Evolutionary conservation across 257 asterid genomes (phyloP).

Genomic region (Capsicum chinense): DNA sequence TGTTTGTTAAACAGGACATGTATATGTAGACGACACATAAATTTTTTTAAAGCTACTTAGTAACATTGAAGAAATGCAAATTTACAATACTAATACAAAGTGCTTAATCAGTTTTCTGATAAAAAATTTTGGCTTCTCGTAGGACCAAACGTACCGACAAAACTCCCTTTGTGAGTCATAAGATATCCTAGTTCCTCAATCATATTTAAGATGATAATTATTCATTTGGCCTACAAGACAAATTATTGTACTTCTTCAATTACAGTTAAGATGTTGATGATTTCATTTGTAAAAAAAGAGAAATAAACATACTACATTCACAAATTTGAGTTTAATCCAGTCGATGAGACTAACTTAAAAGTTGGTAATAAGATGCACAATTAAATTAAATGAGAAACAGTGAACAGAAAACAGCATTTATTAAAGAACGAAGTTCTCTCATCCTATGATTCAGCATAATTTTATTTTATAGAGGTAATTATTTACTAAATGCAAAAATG

Average conservation of each 20-base stretch:
- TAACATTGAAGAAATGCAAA: constrained; percentile 10
- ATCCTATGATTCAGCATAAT: constrained; percentile 12
- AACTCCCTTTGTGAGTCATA: neutral
- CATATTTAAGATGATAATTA: constrained; percentile 1
- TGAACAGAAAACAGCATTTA: neutral
- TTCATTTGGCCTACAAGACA: neutral
- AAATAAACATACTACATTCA: neutral
- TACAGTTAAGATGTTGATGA: neutral
- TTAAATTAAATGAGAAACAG: neutral
- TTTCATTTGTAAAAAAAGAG: neutral
- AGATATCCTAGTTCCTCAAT: constrained; percentile 21
- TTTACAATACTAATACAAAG: constrained; percentile 9
- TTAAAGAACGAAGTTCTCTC: neutral
- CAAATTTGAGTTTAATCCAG: neutral
- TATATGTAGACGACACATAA: neutral
- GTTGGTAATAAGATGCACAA: neutral
- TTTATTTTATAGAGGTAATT: neutral
- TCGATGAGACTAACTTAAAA: neutral
- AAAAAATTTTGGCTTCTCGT: neutral
- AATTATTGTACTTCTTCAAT: neutral
- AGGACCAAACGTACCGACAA: constrained; percentile 2
- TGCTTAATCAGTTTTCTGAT: neutral
- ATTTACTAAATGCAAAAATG: neutral
- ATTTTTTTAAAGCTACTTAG: neutral
- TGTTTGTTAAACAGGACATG: constrained; percentile 9